phyloP scores from a whole-genome alignment of 768 basidiomycete species.

The Mycena olivaceomarginata region DNA sequence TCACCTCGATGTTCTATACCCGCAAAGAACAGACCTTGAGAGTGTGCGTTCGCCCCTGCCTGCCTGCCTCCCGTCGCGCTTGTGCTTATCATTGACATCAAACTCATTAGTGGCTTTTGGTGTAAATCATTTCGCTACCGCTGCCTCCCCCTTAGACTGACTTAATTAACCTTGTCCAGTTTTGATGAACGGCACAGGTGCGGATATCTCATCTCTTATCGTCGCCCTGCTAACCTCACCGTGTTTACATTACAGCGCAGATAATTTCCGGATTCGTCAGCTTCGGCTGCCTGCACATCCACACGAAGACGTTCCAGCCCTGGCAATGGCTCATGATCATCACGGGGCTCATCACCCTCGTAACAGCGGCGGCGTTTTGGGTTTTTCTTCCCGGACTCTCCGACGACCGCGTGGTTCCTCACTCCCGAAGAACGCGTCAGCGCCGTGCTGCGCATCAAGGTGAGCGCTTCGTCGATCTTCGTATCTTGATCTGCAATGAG shows the following conservation, averaged over 20 bases:
- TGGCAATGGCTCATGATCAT: conserved; percentile 86
- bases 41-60: no score
- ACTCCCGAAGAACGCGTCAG: conserved; percentile 52
- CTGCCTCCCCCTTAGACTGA: no score
- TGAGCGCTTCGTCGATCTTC: no score
- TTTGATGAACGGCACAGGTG: conserved; percentile 84
- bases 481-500: no score
- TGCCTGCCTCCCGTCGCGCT: no score
- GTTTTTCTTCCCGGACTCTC: conserved; percentile 47
- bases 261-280: conserved; percentile 82
- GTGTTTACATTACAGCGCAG: conserved; percentile 65
- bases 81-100: no score
- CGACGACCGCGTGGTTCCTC: conserved; percentile 42
- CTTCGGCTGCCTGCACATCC: conserved; percentile 80
- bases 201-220: not conserved
- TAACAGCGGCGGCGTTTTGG: conserved; percentile 64
- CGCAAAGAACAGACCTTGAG: conserved; percentile 65
- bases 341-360: conserved; percentile 66
- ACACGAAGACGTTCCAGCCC: conserved; percentile 73
- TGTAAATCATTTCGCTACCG: conserved; percentile 43
- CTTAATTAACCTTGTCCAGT: conserved; percentile 52
- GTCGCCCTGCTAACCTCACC: no score
- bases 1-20: conserved; percentile 77
- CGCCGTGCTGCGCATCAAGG: conserved; percentile 71
- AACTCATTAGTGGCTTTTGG: conserved; percentile 21